A percentile compares a stretch with the other conserved stretches of the same genome.
phyloP scores from a whole-genome alignment of 75 land plant species.

The Sequoiadendron giganteum region DNA sequence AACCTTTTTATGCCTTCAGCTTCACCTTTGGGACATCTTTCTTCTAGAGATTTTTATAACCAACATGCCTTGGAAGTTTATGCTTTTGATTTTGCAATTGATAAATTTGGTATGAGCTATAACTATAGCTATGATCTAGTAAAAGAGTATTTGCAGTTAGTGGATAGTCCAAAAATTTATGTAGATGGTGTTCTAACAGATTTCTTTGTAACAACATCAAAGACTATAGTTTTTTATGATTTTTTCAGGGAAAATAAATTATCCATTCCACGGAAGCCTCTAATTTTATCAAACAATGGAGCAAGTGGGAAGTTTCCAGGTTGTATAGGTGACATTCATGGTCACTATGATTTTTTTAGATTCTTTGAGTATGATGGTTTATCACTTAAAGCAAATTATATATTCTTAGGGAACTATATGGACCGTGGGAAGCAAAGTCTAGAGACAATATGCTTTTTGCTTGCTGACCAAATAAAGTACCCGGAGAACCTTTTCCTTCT shows the following conservation, averaged over 20 bases:
- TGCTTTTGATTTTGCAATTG: conserved; percentile 37
- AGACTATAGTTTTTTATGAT: conserved; percentile 14
- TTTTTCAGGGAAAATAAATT: no score
- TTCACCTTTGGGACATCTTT: no score
- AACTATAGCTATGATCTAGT: conserved; percentile 54
- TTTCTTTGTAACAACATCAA: conserved; percentile 44
- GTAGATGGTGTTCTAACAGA: conserved; percentile 48
- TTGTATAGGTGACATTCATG: no score
- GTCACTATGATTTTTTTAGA: no score
- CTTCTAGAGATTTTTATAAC: no score
- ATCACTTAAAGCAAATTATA: no score
- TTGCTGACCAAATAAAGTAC: conserved; percentile 74
- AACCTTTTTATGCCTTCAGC: no score
- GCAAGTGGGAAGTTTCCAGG: no score
- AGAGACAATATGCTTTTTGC: conserved; percentile 53
- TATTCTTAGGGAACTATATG: no score
- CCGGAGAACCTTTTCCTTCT: conserved; percentile 74
- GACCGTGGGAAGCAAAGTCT: conserved; percentile 75
- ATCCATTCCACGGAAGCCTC: no score
- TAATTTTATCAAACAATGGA: no score
- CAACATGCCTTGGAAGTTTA: conserved; percentile 17
- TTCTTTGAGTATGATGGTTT: no score
- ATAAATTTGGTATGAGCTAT: conserved; percentile 22
- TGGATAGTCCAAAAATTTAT: conserved; percentile 16
- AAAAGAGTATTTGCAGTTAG: conserved; percentile 23